Percentiles rank a stretch among this genome's conserved stretches.
Conservation (phyloP, 257 asterid genomes). For the Nicotiana sylvestris region DNA sequence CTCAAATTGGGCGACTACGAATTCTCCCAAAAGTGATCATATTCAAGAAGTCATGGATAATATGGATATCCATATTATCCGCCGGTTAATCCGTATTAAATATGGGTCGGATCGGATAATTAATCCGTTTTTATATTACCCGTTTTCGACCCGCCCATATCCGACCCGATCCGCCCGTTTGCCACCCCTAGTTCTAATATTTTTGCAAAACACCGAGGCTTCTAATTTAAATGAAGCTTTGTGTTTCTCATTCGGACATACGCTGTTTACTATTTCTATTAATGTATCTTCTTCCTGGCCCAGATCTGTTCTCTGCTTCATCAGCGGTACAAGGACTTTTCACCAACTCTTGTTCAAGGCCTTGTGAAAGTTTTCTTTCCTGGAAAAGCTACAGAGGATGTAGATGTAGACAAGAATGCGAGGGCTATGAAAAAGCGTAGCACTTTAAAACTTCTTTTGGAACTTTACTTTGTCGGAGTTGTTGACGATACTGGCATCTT, state of each 20-base stretch:
- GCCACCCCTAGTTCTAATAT: background rate
- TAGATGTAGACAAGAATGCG: constrained; percentile 72
- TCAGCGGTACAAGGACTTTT: constrained; percentile 92
- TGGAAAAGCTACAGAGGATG: constrained; percentile 77
- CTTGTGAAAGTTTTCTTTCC: constrained; percentile 74
- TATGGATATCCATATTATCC: no score
- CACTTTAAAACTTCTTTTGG: constrained; percentile 91
- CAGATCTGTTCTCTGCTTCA: constrained; percentile 98
- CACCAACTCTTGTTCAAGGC: constrained; percentile 92
- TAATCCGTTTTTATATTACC: no score
- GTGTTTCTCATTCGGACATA: background rate
- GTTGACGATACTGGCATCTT: constrained; percentile 74
- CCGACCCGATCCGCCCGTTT: no score
- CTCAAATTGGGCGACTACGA: no score
- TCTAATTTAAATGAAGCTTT: background rate
- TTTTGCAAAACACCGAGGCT: background rate
- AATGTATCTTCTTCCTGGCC: constrained; percentile 14
- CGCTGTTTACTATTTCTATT: background rate
- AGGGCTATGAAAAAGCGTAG: constrained; percentile 98
- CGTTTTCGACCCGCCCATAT: no score
- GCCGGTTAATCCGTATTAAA: no score
- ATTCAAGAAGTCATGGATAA: no score
- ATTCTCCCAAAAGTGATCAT: no score
- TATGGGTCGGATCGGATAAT: no score
- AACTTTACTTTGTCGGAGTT: constrained; percentile 92